Evolutionary conservation across 345 rosid genomes (phyloP), one percentile per base, ranked within the genome.

Genomic region (Syzygium grande): DNA sequence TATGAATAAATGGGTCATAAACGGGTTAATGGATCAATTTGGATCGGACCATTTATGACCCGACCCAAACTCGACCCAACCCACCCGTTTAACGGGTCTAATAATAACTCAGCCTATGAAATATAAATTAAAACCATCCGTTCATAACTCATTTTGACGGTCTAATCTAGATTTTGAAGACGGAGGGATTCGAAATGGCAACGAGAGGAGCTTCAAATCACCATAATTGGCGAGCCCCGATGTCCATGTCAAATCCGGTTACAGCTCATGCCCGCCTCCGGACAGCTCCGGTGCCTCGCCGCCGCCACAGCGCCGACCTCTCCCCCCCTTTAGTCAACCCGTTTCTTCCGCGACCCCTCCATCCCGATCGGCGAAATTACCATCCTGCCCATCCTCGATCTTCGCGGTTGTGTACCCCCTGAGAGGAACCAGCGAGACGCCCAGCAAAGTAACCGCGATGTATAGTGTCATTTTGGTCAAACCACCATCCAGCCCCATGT

Each of bases 271-370:
- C 38, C 46, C 4, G 7, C 46, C 46, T 17, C 80, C 80, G 27
- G 27, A 73, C 8, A 34, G 10, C 7, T 34, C 80, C 49, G 80
- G 80, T 5, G 49, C 2, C 13, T 38, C 46, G 23, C 46, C 79
- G 43, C 43, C 53, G 54, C 53, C 52, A 15, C 2, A 22, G 2
- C 61, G 46, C 13, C 23, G 30, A 6, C 51, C 27, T 13, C 29
- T 54, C 49, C 7, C 52, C 29, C 12, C 12, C 21, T 23, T 15
- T 29, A 65, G 87, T 86, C 87, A 52, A 65, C 80, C 87, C 34
- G 46, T 87, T 56, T 17, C 79, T 25, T 88, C 87, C 59, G 22
- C 87, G 85, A 30, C 65, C 58, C 51, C 87, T 80, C 68, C 86
- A 55, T 88, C 90, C 88, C 23, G 25, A 43, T 23, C 10, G 2